phyloP scores from a whole-genome alignment of 2,329 filamentous ascomycete species.

The Sporothrix pallida region DNA sequence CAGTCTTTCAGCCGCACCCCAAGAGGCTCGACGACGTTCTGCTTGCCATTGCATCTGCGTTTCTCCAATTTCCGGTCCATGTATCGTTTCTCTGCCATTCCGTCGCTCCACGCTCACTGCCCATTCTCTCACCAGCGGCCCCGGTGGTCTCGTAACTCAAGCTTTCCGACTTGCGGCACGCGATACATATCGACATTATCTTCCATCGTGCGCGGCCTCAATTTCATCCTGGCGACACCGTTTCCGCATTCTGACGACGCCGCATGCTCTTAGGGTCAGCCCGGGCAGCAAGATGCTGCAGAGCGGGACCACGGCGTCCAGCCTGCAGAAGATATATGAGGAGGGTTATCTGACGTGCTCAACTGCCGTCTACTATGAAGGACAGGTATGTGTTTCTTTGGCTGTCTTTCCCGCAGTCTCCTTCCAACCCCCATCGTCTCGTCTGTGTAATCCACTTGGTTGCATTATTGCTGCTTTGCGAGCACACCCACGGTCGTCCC shows the following conservation, averaged over 20 bases:
- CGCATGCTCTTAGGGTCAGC: slow-evolving; percentile 36
- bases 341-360: slow-evolving; percentile 94
- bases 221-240: neutral
- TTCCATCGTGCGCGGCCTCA: neutral
- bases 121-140: neutral
- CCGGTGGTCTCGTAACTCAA: neutral
- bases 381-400: slow-evolving; percentile 66
- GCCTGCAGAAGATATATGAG: slow-evolving; percentile 96
- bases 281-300: slow-evolving; percentile 55
- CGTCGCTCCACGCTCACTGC: slow-evolving; percentile 9
- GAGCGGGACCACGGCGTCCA: slow-evolving; percentile 62
- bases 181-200: slow-evolving; percentile 20
- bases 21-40: neutral
- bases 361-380: slow-evolving; percentile 94
- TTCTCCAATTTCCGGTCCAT: neutral
- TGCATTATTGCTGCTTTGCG: no score
- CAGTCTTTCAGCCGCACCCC: slow-evolving; percentile 15
- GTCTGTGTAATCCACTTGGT: no score
- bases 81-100: neutral
- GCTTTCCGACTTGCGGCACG: neutral
- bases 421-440: no score
- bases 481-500: no score
- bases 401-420: neutral
- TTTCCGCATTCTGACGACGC: neutral
- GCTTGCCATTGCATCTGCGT: neutral